Percentiles rank a stretch among this genome's conserved stretches.
Evolutionary conservation across 805 yeast species (phyloP).

Genomic region (Metschnikowia peoriensis): DNA sequence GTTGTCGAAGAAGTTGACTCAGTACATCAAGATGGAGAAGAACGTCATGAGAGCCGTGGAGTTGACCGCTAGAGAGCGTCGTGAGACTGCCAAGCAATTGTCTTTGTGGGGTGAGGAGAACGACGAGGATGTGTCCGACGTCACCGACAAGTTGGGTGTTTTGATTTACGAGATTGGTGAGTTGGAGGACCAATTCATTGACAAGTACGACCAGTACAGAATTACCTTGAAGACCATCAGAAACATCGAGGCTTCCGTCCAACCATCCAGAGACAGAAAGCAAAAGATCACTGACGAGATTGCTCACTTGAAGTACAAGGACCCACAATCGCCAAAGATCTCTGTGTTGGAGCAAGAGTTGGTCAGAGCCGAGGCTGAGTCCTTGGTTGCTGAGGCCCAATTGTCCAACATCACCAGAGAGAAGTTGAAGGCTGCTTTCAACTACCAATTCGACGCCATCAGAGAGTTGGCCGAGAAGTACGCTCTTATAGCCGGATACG

Average conservation of each 20-base stretch:
- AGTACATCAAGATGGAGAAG: slow-evolving; percentile 93
- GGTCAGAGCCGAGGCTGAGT: slow-evolving; percentile 98
- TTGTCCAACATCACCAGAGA: slow-evolving; percentile 97
- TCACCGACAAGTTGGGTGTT: slow-evolving; percentile 96
- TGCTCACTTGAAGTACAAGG: slow-evolving; percentile 97
- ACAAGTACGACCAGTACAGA: slow-evolving; percentile 97
- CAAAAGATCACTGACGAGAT: slow-evolving; percentile 96
- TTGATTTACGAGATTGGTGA: slow-evolving; percentile 95
- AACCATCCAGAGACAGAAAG: slow-evolving; percentile 97
- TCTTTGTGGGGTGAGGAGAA: slow-evolving; percentile 98
- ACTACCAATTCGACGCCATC: slow-evolving; percentile 92
- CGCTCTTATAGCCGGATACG: slow-evolving; percentile 97
- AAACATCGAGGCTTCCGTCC: slow-evolving; percentile 96
- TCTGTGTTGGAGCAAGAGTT: slow-evolving; percentile 95
- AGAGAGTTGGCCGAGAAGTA: slow-evolving; percentile 95
- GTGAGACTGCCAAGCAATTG: slow-evolving; percentile 95
- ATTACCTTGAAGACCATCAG: slow-evolving; percentile 91
- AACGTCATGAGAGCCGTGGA: slow-evolving; percentile 92
- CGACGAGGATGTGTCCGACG: slow-evolving; percentile 95
- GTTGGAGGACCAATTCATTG: slow-evolving; percentile 96
- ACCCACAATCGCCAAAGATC: slow-evolving; percentile 95
- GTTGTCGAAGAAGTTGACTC: slow-evolving; percentile 86
- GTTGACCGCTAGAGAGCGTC: slow-evolving; percentile 88
- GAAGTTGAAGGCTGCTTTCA: slow-evolving; percentile 94
- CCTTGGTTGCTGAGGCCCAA: slow-evolving; percentile 98